Evolutionary conservation across 2,329 filamentous ascomycete species (phyloP).

Genomic region (Blastomyces gilchristii): DNA sequence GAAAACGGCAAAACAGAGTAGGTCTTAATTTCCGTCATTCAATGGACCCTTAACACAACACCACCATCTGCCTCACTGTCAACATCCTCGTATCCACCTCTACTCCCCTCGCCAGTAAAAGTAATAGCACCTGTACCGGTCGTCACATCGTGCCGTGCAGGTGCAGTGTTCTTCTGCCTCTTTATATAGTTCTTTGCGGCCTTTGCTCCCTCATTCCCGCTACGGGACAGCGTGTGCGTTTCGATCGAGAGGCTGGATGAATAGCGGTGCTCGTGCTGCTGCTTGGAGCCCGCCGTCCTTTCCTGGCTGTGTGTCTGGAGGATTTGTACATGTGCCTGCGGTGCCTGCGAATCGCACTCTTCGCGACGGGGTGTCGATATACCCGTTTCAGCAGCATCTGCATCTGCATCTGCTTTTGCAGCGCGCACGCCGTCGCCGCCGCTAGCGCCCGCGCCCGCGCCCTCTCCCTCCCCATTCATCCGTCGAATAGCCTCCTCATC

Average conservation of each 20-base stretch:
- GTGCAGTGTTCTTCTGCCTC: background rate
- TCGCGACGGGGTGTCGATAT: background rate
- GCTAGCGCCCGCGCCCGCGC: background rate
- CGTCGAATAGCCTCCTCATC: conserved; percentile 5
- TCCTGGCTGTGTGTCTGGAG: background rate
- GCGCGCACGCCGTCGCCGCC: background rate
- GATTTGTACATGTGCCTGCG: background rate
- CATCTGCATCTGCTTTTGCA: background rate
- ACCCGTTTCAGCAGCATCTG: background rate
- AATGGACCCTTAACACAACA: background rate
- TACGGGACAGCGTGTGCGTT: background rate
- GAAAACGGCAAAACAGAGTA: background rate
- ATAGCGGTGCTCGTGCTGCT: background rate
- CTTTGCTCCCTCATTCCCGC: background rate
- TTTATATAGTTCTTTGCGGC: background rate
- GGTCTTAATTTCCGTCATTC: background rate
- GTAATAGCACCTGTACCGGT: background rate
- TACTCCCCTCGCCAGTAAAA: background rate
- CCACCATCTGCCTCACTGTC: background rate
- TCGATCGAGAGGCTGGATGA: background rate
- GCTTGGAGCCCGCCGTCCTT: background rate
- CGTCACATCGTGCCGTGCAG: background rate
- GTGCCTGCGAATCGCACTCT: background rate
- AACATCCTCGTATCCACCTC: background rate
- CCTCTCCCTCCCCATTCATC: background rate